Evolutionary conservation across 1,139 yeast species (phyloP), one percentile per base, ranked within the genome.

Genomic region (Chernovozyma aurita): DNA sequence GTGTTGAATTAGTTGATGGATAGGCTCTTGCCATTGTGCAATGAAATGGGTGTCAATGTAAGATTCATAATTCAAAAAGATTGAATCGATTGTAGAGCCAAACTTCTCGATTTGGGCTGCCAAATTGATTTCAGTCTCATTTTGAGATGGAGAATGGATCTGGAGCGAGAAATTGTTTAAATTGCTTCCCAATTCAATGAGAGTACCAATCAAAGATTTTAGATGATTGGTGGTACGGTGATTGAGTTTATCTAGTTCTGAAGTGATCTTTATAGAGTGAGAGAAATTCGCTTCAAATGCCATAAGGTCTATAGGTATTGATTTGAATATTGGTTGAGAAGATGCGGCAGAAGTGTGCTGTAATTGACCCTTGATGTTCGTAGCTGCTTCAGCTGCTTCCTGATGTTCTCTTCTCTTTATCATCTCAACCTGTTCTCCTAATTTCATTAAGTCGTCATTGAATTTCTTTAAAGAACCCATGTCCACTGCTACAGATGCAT

Each of bases 11-110:
- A 69, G 47, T 45, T 67, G 74, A 43, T 63, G 59, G 22, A 68
- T 57, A 11, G 73, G 70, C 43, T 70, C 76, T 42, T 70, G 73
- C 74, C 74, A 70, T 35, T 63, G 58, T 1, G 75, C 71, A 6
- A 69, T 55, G 30, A 67, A 59, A 29, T 55, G 52, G 30, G 59
- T 52, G 28, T 57, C 47, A 3, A 65, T 46, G 41, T 66, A 70
- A 16, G 63, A 57, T 47, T 70, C 76, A 38, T 58, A 64, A 43
- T 61, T 64, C 30, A 70, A 51, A 38, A 67, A 70, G 37, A 56
- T 62, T 37, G 61, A 55, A 46, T 70, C 76, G 31, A 70, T 59
- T 3, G 73, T 65, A 6, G 72, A 65, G 2, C 76, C 76, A 47
- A 70, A 70, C 41, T 63, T 67, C 43, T 70, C 76, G 27, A 70